phyloP scores from a whole-genome alignment of 2,329 filamentous ascomycete genomes.

The Talaromyces sp. region DNA sequence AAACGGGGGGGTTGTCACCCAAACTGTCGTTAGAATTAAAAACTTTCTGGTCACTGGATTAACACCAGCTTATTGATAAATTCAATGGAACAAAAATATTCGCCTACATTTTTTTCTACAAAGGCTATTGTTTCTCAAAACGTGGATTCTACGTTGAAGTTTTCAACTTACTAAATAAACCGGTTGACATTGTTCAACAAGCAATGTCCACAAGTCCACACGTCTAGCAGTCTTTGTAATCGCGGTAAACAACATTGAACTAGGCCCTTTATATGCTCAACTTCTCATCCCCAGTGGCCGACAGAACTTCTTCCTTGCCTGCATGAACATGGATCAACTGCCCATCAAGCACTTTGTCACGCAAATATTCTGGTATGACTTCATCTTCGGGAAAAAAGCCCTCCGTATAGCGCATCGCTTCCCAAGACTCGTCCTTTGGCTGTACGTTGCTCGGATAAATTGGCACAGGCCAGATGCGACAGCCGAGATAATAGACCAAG shows the following conservation, averaged over 20 bases:
- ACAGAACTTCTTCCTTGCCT: background rate
- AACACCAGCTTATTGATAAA: too few species aligned
- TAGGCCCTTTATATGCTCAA: background rate
- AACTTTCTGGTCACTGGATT: background rate
- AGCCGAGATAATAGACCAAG: constrained; percentile 2
- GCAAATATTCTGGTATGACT: constrained; percentile 6
- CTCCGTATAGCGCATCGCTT: constrained; percentile 7
- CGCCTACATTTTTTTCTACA: too few species aligned
- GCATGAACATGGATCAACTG: background rate
- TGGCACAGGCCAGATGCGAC: constrained; percentile 4
- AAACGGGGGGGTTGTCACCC: background rate
- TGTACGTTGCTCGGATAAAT: background rate
- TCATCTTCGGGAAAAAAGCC: constrained; percentile 9
- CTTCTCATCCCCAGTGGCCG: background rate
- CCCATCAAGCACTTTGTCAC: background rate
- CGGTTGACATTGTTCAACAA: too few species aligned
- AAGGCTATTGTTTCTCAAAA: too few species aligned
- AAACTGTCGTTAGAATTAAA: background rate
- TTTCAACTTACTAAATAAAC: too few species aligned
- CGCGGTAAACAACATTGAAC: background rate
- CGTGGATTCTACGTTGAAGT: too few species aligned
- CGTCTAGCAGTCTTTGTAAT: background rate
- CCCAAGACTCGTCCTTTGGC: constrained; percentile 4
- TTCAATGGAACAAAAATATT: too few species aligned
- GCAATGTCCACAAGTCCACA: background rate